Evolutionary conservation across 2,329 filamentous ascomycete genomes (phyloP), one percentile per base, ranked within the genome.

Genomic region (Albifimbria verrucaria): DNA sequence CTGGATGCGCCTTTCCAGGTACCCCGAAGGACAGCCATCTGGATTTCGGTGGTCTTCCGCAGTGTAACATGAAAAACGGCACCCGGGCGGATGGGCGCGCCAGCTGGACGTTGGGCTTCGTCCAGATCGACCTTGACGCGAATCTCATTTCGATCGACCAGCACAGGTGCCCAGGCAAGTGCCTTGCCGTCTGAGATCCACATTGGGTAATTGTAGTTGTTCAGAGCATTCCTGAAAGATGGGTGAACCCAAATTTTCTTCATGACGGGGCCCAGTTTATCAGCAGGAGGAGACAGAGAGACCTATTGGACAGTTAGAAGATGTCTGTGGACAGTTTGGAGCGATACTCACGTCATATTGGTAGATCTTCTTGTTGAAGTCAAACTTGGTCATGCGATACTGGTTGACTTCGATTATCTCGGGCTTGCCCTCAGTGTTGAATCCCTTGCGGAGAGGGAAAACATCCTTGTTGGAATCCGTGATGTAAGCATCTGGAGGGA

Each of bases 131-230:
- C 79, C 0, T 66, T 68, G 48, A 90, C 66, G 0, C 80, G 78
- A 4, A 83, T 58, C 51, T 85, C 81, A 2, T 75, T 72, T 3
- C 76, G 70, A 1, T 73, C 65, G 10, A 79, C 58, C 20, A 71
- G 62, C 46, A 66, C 66, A 3, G 71, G 72, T 11, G 72, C 76
- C 93, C 94, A 99, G 17, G 91, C 92, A 46, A 99, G 79, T 68
- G 88, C 90, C 63, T 87, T 86, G 24, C 90, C 90, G 72, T 97
- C 92, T 62, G 85, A 92, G 52, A 97, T 81, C 81, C 87, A 91
- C 42, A 60, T 64, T 4, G 62, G 64, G 18, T 67, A 67, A 5
- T 71, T 74, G 53, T 76, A 75, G 2, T 73, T 69, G 2, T 75
- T 73, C 1, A 92, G 72, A 3, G 72, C 70, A 0, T 70, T 56